phyloP scores from a whole-genome alignment of 2,329 filamentous ascomycete species.

The Ophiocordyceps camponoti-saundersi region DNA sequence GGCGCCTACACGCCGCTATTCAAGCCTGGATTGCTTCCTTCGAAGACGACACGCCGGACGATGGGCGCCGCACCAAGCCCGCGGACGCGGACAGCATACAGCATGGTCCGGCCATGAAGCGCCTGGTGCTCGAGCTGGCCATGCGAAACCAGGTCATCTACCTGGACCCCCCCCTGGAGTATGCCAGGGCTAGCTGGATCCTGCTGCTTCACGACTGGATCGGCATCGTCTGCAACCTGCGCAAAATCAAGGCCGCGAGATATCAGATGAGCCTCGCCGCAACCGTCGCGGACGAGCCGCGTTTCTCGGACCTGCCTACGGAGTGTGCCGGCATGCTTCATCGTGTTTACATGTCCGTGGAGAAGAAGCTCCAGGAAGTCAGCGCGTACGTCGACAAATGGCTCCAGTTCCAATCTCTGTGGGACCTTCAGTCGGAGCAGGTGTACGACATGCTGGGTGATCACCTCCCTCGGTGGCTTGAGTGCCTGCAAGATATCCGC shows the following conservation, averaged over 20 bases:
- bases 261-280: conserved; percentile 80
- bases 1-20: conserved; percentile 73
- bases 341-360: conserved; percentile 67
- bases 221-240: conserved; percentile 77
- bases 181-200: conserved; percentile 85
- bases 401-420: conserved; percentile 95
- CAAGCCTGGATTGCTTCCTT: conserved; percentile 79
- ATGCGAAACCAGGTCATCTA: conserved; percentile 98
- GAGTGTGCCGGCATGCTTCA: conserved; percentile 67
- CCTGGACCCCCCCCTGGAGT: conserved; percentile 83
- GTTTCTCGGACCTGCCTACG: conserved; percentile 72
- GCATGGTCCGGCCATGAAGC: conserved; percentile 48
- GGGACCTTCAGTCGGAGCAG: conserved; percentile 92
- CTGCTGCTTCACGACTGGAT: conserved; percentile 87
- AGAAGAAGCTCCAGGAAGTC: conserved; percentile 66
- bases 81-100: conserved; percentile 27
- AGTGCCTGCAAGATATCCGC: conserved; percentile 89
- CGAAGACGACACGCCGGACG: conserved; percentile 39
- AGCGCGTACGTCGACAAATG: conserved; percentile 87
- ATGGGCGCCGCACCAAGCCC: conserved; percentile 33
- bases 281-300: conserved; percentile 42
- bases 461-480: conserved; percentile 81
- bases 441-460: conserved; percentile 87
- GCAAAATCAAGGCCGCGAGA: conserved; percentile 84
- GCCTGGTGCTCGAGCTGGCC: conserved; percentile 75